Base-by-base conservation (phyloP, 2,329 filamentous ascomycete species). In the Myriangium duriaei region DNA sequence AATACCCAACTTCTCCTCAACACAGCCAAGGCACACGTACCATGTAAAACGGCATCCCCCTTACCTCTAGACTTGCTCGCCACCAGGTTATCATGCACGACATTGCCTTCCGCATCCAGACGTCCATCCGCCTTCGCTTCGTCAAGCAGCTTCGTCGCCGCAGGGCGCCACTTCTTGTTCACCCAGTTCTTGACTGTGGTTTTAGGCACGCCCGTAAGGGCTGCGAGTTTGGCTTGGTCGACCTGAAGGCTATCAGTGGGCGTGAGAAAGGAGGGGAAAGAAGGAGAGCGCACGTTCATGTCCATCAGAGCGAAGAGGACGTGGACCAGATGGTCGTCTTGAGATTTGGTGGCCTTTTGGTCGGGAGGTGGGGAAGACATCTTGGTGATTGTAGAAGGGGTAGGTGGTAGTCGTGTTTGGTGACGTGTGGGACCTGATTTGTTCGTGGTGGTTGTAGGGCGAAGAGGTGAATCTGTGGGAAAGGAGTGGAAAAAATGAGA, bases 181-280 rank as follows among this genome's bases (percentile, higher is more conserved):
- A 37, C 26, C 26, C 26, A 31, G 4, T 24, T 12, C 28, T 37
- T 28, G 2, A 37, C 34, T 4, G 34, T 37, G n/a, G 34, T 37
- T 24, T 37, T 37, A 16, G 28, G 28, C 6, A 37, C 34, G 6
- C 26, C 34, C 11, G 19, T 5, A 4, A 37, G 14, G 17, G 13
- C 34, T 4, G 34, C 34, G 10, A 37, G 13, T 28, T 37, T 37
- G 24, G 30, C 28, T n/a, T 29, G 26, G 15, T 37, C 34, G 34
- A 37, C 15, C 34, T 37, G 13, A n/a, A 12, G n/a, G 10, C 9
- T 2, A 17, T 37, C 34, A 30, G 26, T 16, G 18, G 6, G 5
- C 15, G 11, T 17, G 17, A 11, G 4, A 4, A 11, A n/a, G 15
- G 17, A 11, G 11, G 26, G 13, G 26, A 29, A 28, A 30, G 21